These are phyloP conservation scores for Asclepias syriaca DNA, from an alignment of 257 asterid genomes.

Conservation along the genomic window DNA sequence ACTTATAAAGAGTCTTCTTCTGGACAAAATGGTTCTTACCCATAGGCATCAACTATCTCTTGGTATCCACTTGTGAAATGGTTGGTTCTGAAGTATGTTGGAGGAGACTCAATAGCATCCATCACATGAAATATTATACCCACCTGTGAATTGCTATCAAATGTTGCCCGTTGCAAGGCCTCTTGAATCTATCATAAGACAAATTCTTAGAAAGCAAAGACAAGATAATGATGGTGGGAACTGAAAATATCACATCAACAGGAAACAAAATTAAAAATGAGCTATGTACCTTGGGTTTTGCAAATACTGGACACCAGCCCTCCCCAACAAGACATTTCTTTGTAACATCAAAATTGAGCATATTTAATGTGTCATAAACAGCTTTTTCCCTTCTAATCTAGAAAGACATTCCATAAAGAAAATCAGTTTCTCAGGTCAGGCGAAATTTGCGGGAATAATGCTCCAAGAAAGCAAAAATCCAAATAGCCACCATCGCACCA, in stretches of 20 bases:
- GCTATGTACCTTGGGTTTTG: constrained; percentile 62
- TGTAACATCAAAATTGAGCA: constrained; percentile 96
- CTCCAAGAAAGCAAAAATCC: constrained; percentile 8
- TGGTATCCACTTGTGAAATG: constrained; percentile 78
- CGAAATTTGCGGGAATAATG: neutral
- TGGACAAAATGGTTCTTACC: constrained; percentile 43
- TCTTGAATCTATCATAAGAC: constrained; percentile 73
- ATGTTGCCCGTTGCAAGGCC: constrained; percentile 85
- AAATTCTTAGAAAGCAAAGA: constrained; percentile 17
- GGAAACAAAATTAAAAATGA: constrained; percentile 10
- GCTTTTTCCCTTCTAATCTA: constrained; percentile 98
- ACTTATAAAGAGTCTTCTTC: neutral
- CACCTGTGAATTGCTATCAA: constrained; percentile 92
- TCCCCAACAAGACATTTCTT: constrained; percentile 98
- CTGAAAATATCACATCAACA: constrained; percentile 9
- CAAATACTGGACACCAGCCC: constrained; percentile 98
- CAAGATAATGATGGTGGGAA: constrained; percentile 17
- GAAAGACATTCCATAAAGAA: constrained; percentile 22
- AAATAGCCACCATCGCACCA: constrained; percentile 39
- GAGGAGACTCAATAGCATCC: constrained; percentile 85
- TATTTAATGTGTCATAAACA: constrained; percentile 82
- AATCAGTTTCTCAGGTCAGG: constrained; percentile 19
- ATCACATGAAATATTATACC: constrained; percentile 87
- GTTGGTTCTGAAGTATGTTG: constrained; percentile 86
- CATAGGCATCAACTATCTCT: constrained; percentile 98